Evolutionary conservation across 140 eudicot species (phyloP).

Genomic region (Senecio squalidus): DNA sequence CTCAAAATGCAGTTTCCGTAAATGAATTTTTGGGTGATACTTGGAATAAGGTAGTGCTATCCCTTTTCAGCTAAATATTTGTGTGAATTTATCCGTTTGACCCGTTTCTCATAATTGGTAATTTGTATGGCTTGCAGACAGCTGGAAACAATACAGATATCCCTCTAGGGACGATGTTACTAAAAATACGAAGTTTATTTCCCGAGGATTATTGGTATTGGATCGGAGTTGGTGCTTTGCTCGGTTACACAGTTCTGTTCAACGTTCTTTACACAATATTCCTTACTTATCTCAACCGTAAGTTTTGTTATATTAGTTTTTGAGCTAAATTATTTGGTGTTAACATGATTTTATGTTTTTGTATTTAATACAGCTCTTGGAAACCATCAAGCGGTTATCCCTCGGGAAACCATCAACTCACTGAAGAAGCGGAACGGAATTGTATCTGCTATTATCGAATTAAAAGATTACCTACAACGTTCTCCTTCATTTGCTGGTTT

Average conservation of each 20-base stretch:
- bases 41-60: constrained; percentile 59
- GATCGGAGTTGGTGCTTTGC: constrained; percentile 72
- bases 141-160: constrained; percentile 48
- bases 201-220: constrained; percentile 66
- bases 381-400: constrained; percentile 56
- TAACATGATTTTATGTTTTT: not conserved
- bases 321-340: not conserved
- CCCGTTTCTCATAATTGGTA: not conserved
- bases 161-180: constrained; percentile 61
- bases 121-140: constrained; percentile 35
- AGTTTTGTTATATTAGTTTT: constrained; percentile 24
- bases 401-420: constrained; percentile 24
- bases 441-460: constrained; percentile 30
- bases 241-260: constrained; percentile 56
- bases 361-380: constrained; percentile 48
- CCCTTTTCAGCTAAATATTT: not conserved
- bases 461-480: constrained; percentile 60
- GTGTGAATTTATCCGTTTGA: not conserved
- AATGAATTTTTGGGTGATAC: constrained; percentile 82
- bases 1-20: constrained; percentile 89
- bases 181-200: constrained; percentile 62
- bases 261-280: constrained; percentile 51
- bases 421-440: constrained; percentile 40
- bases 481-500: constrained; percentile 76
- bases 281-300: constrained; percentile 70